These are phyloP conservation scores for Penicillium digitatum DNA, from an alignment of 2,329 filamentous ascomycete genomes.

Conservation along the genomic window DNA sequence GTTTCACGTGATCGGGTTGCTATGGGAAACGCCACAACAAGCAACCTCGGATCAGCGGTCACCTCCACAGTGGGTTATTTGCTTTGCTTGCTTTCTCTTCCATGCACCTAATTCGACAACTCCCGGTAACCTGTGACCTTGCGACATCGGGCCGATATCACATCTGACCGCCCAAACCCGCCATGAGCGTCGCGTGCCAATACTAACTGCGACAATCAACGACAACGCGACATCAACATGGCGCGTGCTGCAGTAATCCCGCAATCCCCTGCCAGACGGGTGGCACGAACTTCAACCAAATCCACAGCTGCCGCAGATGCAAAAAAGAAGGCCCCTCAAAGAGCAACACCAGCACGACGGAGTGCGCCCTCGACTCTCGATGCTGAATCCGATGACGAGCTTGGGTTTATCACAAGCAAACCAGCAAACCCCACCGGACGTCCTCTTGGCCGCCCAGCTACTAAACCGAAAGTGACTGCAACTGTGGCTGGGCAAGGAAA, in stretches of 20 bases:
- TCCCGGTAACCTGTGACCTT: not conserved
- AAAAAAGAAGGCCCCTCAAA: slow-evolving; percentile 9
- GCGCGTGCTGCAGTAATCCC: slow-evolving; percentile 25
- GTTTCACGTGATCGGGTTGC: slow-evolving; percentile 11
- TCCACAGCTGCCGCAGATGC: slow-evolving; percentile 15
- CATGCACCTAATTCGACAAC: slow-evolving; percentile 10
- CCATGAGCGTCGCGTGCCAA: slow-evolving; percentile 15
- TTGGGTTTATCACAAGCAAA: slow-evolving; percentile 19
- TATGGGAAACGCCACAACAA: slow-evolving; percentile 18
- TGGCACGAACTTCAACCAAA: slow-evolving; percentile 14
- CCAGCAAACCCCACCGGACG: slow-evolving; percentile 12
- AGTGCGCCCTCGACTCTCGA: slow-evolving; percentile 1
- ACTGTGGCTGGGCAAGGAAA: slow-evolving; percentile 5
- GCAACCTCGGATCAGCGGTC: slow-evolving; percentile 12
- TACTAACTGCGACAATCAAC: slow-evolving; percentile 3
- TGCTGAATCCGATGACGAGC: slow-evolving; percentile 21
- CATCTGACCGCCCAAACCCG: slow-evolving; percentile 9
- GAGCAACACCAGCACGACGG: not conserved
- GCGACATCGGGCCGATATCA: not conserved
- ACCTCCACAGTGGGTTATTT: slow-evolving; percentile 12
- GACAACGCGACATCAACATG: slow-evolving; percentile 13
- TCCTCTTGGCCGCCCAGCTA: slow-evolving; percentile 8
- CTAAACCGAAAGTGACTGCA: slow-evolving; percentile 8
- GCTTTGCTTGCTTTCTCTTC: slow-evolving; percentile 5
- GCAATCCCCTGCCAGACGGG: slow-evolving; percentile 20